These are phyloP conservation scores for Teunomyces gatunensis DNA, from an alignment of 805 yeast species.

Conservation along the genomic window DNA sequence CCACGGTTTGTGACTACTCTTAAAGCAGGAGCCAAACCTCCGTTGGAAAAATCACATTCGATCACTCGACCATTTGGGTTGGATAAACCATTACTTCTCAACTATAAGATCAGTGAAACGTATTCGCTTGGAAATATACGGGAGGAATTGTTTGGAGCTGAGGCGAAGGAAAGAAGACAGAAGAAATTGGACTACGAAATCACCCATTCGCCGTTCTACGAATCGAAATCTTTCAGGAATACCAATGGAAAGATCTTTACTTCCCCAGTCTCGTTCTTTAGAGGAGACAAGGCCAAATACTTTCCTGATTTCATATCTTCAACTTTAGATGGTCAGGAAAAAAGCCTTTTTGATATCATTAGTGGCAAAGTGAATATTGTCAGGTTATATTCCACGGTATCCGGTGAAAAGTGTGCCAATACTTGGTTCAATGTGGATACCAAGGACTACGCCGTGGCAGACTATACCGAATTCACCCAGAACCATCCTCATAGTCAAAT, in stretches of 20 bases:
- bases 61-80: constrained; percentile 41
- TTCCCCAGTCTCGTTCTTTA: constrained; percentile 80
- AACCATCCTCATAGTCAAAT: constrained; percentile 60
- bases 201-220: constrained; percentile 43
- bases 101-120: constrained; percentile 17
- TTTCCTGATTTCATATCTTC: constrained; percentile 77
- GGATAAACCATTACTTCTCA: constrained; percentile 26
- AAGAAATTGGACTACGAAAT: constrained; percentile 41
- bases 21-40: constrained; percentile 37
- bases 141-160: constrained; percentile 27
- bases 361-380: constrained; percentile 57
- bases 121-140: constrained; percentile 17
- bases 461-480: constrained; percentile 37
- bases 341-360: constrained; percentile 38
- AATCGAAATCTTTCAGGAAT: constrained; percentile 50
- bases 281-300: constrained; percentile 65
- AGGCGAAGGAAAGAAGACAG: constrained; percentile 38
- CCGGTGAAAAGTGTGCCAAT: constrained; percentile 67
- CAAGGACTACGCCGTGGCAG: constrained; percentile 39
- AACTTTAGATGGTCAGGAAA: constrained; percentile 40
- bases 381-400: constrained; percentile 61
- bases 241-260: constrained; percentile 83
- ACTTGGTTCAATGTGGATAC: constrained; percentile 53
- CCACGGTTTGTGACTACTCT: constrained; percentile 39
- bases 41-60: constrained; percentile 29